Conservation (phyloP, 352 stramenopile species). For the Globisporangium cylindrosporum region DNA sequence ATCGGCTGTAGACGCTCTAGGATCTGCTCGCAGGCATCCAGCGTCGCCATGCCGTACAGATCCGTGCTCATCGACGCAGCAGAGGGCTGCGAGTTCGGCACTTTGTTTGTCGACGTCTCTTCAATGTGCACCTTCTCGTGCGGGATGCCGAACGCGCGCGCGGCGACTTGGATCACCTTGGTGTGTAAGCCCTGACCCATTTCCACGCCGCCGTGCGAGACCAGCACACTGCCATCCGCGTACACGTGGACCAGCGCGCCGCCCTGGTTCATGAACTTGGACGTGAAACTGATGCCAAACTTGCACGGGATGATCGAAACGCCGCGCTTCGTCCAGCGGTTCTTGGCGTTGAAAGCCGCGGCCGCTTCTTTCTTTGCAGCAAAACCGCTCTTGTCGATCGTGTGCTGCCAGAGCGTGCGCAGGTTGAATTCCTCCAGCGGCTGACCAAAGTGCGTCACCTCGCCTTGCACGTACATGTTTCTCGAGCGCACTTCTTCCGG, state of each 20-base stretch:
- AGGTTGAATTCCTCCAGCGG: conserved; percentile 91
- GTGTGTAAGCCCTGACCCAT: conserved; percentile 98
- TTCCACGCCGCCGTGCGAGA: conserved; percentile 96
- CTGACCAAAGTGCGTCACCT: conserved; percentile 94
- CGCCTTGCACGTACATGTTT: conserved; percentile 92
- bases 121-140: conserved; percentile 93
- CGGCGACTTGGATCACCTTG: conserved; percentile 90
- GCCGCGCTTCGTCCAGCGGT: conserved; percentile 92
- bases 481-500: conserved; percentile 65
- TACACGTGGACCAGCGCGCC: conserved; percentile 95
- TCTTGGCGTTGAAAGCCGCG: conserved; percentile 87
- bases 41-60: conserved; percentile 95
- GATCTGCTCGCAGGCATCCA: conserved; percentile 96
- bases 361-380: conserved; percentile 59
- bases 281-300: conserved; percentile 96
- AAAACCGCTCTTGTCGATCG: conserved; percentile 69
- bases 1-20: conserved; percentile 87
- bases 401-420: conserved; percentile 78
- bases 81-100: conserved; percentile 93
- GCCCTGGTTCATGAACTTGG: conserved; percentile 97
- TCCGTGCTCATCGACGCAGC: conserved; percentile 95
- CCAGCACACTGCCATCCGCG: conserved; percentile 93
- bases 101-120: conserved; percentile 94
- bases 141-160: conserved; percentile 90
- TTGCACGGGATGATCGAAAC: conserved; percentile 83